Percentiles rank a stretch among this genome's conserved stretches.
Evolutionary conservation across 1,139 yeast species (phyloP).

Genomic region (Suhomyces ambrosiae): DNA sequence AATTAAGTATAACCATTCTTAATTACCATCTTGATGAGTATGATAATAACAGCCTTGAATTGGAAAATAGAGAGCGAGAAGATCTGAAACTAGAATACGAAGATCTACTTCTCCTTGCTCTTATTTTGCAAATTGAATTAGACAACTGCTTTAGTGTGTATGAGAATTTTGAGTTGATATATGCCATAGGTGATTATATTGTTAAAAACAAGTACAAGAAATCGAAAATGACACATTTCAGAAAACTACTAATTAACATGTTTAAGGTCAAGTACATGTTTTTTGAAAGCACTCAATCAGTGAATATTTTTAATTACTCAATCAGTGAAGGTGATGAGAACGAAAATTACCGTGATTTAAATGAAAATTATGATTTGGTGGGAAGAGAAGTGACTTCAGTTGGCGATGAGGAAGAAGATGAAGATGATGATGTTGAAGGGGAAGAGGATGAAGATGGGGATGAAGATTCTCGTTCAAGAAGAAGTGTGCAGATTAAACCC

Average conservation of each 20-base stretch:
- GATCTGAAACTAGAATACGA: slow-evolving; percentile 18
- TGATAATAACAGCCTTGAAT: slow-evolving; percentile 33
- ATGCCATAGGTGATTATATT: slow-evolving; percentile 45
- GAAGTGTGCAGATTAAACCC: slow-evolving; percentile 20
- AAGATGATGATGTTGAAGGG: slow-evolving; percentile 12
- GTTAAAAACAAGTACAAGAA: slow-evolving; percentile 26
- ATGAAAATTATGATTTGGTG: slow-evolving; percentile 38
- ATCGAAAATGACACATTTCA: slow-evolving; percentile 18
- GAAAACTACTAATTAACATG: slow-evolving; percentile 28
- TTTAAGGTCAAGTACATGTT: slow-evolving; percentile 35
- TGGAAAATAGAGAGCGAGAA: slow-evolving; percentile 21
- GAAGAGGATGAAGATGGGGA: slow-evolving; percentile 12
- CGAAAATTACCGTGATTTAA: slow-evolving; percentile 36
- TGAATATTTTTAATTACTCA: slow-evolving; percentile 41
- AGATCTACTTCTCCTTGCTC: slow-evolving; percentile 26
- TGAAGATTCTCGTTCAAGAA: neutral
- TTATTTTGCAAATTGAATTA: slow-evolving; percentile 40
- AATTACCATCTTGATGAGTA: slow-evolving; percentile 47
- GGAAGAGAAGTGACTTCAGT: slow-evolving; percentile 15
- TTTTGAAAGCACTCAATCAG: slow-evolving; percentile 44
- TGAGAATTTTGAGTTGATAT: slow-evolving; percentile 46
- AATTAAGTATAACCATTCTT: slow-evolving; percentile 37
- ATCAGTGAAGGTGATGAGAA: slow-evolving; percentile 36
- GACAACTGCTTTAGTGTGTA: slow-evolving; percentile 43
- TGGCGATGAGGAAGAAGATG: slow-evolving; percentile 6